Percentiles rank a stretch among this genome's conserved stretches.
Conservation (phyloP, 148 eudicot species). For the Linanthus parryae region DNA sequence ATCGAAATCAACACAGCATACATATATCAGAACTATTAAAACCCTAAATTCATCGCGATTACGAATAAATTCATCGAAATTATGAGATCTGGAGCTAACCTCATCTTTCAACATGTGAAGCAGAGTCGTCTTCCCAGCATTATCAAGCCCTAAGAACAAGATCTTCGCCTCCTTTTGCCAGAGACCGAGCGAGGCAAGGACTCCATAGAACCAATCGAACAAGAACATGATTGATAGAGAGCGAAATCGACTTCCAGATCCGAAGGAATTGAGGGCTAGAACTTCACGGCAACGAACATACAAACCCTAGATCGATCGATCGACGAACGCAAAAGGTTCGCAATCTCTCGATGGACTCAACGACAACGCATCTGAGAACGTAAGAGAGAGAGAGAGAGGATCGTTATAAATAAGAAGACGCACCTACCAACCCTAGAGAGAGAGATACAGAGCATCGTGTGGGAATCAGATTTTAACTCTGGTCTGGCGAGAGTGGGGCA, state of each 20-base stretch:
- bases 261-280: background rate
- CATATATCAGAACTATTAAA: background rate
- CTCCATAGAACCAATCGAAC: slow-evolving; percentile 51
- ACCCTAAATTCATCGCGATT: background rate
- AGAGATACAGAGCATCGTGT: slow-evolving; percentile 3
- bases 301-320: slow-evolving; percentile 13
- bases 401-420: background rate
- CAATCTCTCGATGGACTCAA: slow-evolving; percentile 16
- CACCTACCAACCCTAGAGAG: background rate
- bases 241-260: background rate
- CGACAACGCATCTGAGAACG: slow-evolving; percentile 1
- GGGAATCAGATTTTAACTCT: background rate
- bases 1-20: background rate
- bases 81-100: slow-evolving; percentile 19
- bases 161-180: slow-evolving; percentile 42
- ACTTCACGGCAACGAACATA: background rate
- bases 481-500: too few species aligned
- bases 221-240: slow-evolving; percentile 28
- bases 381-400: background rate
- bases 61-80: background rate
- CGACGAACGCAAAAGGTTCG: slow-evolving; percentile 11
- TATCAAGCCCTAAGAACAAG: slow-evolving; percentile 48
- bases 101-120: slow-evolving; percentile 55
- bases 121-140: slow-evolving; percentile 48
- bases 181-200: slow-evolving; percentile 38